Percentiles rank a stretch among this genome's conserved stretches.
Conservation (phyloP, 495 filamentous ascomycete species). For the Xylaria grammica region DNA sequence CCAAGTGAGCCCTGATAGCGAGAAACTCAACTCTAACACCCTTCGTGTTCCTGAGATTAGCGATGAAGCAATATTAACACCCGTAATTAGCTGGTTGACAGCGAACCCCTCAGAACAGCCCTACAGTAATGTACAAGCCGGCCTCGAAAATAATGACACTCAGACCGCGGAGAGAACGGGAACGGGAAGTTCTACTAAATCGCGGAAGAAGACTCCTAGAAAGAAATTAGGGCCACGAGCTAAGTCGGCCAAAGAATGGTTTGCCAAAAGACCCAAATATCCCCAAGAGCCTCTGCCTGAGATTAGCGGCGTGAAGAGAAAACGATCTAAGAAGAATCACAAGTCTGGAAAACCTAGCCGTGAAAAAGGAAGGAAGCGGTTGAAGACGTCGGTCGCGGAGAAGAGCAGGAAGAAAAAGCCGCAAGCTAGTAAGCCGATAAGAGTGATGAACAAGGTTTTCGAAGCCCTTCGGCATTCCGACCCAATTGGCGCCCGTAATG, state of each 20-base stretch:
- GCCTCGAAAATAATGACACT: no score
- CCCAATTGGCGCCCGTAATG: slow-evolving; percentile 1
- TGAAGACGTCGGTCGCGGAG: background rate
- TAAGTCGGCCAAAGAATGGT: background rate
- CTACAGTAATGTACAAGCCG: no score
- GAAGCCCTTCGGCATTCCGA: background rate
- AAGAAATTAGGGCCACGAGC: background rate
- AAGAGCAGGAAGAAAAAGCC: background rate
- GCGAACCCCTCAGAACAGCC: no score
- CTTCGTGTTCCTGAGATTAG: no score
- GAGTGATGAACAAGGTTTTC: background rate
- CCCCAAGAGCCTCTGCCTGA: background rate
- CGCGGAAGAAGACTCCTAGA: background rate
- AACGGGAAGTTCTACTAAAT: background rate
- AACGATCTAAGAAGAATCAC: background rate
- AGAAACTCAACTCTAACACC: no score
- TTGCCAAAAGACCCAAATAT: background rate
- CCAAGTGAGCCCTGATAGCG: no score
- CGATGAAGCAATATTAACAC: no score
- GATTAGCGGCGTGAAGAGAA: background rate
- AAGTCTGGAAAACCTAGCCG: no score
- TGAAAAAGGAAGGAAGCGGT: background rate
- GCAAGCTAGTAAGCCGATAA: background rate
- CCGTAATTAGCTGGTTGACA: no score
- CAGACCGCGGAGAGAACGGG: background rate